Evolutionary conservation across 2,329 filamentous ascomycete genomes (phyloP), one percentile per base, ranked within the genome.

Genomic region (Claviceps sp.): DNA sequence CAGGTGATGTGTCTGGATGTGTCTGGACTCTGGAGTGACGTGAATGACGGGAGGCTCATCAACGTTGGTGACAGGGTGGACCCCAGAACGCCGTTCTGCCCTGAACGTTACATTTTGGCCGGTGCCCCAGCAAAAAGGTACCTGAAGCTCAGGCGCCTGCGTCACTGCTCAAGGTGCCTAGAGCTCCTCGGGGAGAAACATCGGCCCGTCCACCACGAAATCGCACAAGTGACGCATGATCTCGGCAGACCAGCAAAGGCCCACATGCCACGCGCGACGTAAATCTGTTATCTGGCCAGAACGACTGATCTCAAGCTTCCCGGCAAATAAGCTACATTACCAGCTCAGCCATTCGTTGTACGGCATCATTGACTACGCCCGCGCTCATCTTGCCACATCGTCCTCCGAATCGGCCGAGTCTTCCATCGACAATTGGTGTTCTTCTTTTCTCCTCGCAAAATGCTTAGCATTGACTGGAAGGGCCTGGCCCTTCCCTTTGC

Each of bases 401-500:
- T 22, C 8, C 14, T 39, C 19, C 22, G 13, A 48, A 30, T 48
- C 16, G 5, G 17, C 17, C 10, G 38, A 40, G 2, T 8, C 24
- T 49, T 38, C n/a, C 2, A 37, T 37, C 26, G 41, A 39, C n/a
- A 22, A 5, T 16, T 39, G 13, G 24, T 44, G 30, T 17, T 41
- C 22, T 43, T 45, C 2, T 30, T 34, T 24, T 5, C 43, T 34
- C n/a, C 16, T 38, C 41, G n/a, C 39, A 30, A 49, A 42, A 57
- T 56, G 57, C 50, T 57, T 43, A 50, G 52, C 56, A 68, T 83
- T 59, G 81, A 94, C 76, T 95, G 89, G 89, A 73, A 86, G 70
- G 85, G 87, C 71, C 84, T 97, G 56, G 75, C 82, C 64, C 81
- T 96, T 62, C 91, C 93, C 55, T 80, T 96, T 64, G 84, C 88